Evolutionary conservation across 768 basidiomycete species (phyloP).

Genomic region (Pleurotus tuber-regium): DNA sequence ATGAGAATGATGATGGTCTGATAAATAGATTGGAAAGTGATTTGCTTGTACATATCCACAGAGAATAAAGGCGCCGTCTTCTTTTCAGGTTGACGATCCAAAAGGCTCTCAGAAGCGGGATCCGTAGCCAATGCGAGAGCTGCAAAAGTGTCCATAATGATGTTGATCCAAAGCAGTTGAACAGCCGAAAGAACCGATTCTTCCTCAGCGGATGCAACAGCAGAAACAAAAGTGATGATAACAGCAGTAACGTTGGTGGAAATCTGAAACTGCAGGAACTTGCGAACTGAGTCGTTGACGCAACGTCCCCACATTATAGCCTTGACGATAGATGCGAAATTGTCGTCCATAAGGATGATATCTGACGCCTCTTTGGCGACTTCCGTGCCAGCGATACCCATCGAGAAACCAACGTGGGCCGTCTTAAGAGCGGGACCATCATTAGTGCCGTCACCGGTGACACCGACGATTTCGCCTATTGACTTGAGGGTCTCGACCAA

Average conservation of each 20-base stretch:
- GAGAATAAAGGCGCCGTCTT: constrained; percentile 88
- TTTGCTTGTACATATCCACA: constrained; percentile 96
- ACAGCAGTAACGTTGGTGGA: constrained; percentile 96
- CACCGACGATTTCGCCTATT: constrained; percentile 89
- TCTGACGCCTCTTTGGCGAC: constrained; percentile 99
- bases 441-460: constrained; percentile 98
- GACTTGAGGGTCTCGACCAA: constrained; percentile 85
- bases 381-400: constrained; percentile 96
- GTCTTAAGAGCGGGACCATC: constrained; percentile 96
- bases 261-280: constrained; percentile 96
- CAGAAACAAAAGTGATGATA: constrained; percentile 87
- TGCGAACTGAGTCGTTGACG: constrained; percentile 96
- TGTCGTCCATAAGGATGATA: constrained; percentile 98
- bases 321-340: constrained; percentile 93
- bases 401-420: constrained; percentile 95
- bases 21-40: constrained; percentile 84
- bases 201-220: constrained; percentile 76
- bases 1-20: constrained; percentile 81
- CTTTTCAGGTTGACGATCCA: constrained; percentile 90
- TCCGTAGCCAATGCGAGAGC: constrained; percentile 97
- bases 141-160: constrained; percentile 99
- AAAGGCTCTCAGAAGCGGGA: constrained; percentile 75
- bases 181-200: constrained; percentile 91
- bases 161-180: constrained; percentile 97
- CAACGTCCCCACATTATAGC: constrained; percentile 99